phyloP scores from a whole-genome alignment of 495 filamentous ascomycete genomes.

The Glutinoglossum americanum region DNA sequence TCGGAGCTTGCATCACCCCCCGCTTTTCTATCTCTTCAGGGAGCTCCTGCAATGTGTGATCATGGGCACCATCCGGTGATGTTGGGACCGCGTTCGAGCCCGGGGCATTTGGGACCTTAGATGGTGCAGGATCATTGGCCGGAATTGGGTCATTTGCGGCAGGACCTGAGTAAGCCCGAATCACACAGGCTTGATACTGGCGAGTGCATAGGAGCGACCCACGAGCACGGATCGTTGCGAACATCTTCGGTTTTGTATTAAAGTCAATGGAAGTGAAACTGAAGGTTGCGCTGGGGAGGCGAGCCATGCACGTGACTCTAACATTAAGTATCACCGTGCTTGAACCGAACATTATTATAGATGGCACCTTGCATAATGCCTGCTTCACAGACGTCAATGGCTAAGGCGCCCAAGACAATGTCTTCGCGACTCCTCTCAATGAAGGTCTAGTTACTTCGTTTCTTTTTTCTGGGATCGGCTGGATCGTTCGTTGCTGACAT shows the following conservation, averaged over 20 bases:
- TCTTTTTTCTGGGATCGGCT: conserved; percentile 7
- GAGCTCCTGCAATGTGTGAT: conserved; percentile 28
- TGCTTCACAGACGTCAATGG: conserved; percentile 12
- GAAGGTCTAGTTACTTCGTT: conserved; percentile 34
- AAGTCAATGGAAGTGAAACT: neutral
- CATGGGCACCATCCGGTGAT: neutral
- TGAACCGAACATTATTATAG: neutral
- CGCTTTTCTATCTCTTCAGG: conserved; percentile 36
- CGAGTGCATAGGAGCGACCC: neutral
- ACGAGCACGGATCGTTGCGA: neutral
- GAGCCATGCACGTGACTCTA: neutral
- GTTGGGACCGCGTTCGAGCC: conserved; percentile 3
- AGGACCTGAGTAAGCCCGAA: neutral
- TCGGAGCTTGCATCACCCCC: conserved; percentile 61
- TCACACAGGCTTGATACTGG: neutral
- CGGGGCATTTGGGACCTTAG: conserved; percentile 1
- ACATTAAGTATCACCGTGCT: no score
- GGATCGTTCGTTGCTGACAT: conserved; percentile 2
- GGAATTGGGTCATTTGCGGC: neutral
- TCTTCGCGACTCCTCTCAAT: conserved; percentile 80
- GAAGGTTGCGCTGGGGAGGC: neutral
- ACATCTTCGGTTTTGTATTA: neutral
- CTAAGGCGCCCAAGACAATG: conserved; percentile 45
- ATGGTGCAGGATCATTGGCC: neutral
- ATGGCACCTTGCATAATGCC: conserved; percentile 14